These are phyloP conservation scores for Thalassiosira sp. DNA, from an alignment of 352 stramenopile species.

Conservation along the genomic window DNA sequence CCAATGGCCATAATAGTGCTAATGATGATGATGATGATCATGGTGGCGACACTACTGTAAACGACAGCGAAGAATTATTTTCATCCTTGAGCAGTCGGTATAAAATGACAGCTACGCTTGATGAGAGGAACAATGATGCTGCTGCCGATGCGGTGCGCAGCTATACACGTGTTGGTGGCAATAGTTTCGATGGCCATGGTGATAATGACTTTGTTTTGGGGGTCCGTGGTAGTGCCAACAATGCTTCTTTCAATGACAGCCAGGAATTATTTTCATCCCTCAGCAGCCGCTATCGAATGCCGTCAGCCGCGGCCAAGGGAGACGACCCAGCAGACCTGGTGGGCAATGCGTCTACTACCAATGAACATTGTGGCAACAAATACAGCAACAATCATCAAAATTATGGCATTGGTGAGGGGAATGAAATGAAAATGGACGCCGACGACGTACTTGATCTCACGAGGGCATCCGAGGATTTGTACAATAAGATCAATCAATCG, in stretches of 20 bases:
- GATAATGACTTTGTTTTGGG: no score
- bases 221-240: no score
- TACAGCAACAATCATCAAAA: background rate
- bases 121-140: no score
- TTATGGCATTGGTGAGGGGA: background rate
- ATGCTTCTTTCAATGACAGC: conserved; percentile 8
- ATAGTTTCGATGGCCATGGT: no score
- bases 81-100: conserved; percentile 14
- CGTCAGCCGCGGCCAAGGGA: no score
- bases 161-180: no score
- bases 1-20: background rate
- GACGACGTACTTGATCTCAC: conserved; percentile 13
- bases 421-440: no score
- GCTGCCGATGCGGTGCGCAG: no score
- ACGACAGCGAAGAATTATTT: conserved; percentile 13
- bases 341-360: no score
- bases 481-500: conserved; percentile 7
- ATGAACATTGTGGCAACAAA: conserved; percentile 7
- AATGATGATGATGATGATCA: background rate
- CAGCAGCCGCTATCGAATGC: conserved; percentile 9
- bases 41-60: no score
- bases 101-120: no score
- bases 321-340: no score
- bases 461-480: conserved; percentile 16
- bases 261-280: conserved; percentile 14